These are phyloP conservation scores for Aspergillus nidulans DNA, from an alignment of 495 filamentous ascomycete species.

Conservation along the genomic window DNA sequence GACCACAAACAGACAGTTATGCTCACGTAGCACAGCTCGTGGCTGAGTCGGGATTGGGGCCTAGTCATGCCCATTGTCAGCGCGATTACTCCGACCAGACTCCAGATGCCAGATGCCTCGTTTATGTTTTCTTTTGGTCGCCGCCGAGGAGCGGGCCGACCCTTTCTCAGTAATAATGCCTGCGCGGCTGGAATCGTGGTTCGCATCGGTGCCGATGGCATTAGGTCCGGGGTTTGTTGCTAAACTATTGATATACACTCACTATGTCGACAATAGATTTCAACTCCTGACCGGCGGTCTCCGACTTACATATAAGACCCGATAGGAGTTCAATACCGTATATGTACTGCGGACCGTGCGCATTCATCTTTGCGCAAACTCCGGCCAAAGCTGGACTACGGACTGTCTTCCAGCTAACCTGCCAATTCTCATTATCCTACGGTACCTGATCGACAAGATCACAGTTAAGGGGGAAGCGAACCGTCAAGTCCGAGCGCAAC, in stretches of 20 bases:
- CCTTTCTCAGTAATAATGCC: background rate
- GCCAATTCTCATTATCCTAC: background rate
- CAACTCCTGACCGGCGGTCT: background rate
- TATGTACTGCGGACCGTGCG: background rate
- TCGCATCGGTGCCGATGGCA: background rate
- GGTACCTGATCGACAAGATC: background rate
- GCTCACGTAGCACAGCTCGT: background rate
- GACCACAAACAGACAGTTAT: background rate
- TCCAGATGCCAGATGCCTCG: background rate
- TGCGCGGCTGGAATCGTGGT: background rate
- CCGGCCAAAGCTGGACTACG: background rate
- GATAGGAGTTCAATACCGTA: too few species aligned
- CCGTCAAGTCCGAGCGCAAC: background rate
- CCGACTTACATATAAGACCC: too few species aligned
- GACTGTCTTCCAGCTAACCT: too few species aligned
- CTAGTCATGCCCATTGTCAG: background rate
- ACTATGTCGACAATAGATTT: background rate
- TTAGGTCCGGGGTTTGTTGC: background rate
- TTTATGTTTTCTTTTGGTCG: background rate
- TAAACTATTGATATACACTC: background rate
- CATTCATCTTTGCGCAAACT: background rate
- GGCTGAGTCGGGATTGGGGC: background rate
- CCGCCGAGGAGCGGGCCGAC: constrained; percentile 10
- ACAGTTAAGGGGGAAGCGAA: background rate
- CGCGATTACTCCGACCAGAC: background rate